phyloP scores from a whole-genome alignment of 306 rosid species.

The barrel medic (Medicago truncatula) region DNA sequence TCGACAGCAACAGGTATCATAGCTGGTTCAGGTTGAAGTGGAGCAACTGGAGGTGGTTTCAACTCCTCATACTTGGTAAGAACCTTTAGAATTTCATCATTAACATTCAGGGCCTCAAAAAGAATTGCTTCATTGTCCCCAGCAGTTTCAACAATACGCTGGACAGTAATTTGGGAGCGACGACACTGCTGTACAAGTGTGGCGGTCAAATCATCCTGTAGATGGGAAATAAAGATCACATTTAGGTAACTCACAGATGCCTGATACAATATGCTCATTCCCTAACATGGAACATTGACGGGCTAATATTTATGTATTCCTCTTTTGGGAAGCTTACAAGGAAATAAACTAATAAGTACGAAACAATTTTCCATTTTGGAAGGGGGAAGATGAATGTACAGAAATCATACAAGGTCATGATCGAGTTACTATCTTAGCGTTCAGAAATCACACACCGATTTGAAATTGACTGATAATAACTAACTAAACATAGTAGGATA shows the following conservation, averaged over 20 bases:
- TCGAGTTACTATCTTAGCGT: neutral
- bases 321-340: constrained; percentile 8
- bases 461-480: neutral
- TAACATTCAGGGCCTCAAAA: constrained; percentile 92
- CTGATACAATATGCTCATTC: constrained; percentile 31
- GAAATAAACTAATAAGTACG: neutral
- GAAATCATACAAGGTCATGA: constrained; percentile 4
- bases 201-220: constrained; percentile 92
- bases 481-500: neutral
- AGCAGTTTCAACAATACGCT: constrained; percentile 76
- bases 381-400: constrained; percentile 12
- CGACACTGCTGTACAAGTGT: constrained; percentile 93
- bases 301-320: constrained; percentile 4
- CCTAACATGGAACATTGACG: neutral
- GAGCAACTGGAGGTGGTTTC: constrained; percentile 57
- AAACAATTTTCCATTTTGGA: neutral
- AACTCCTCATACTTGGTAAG: constrained; percentile 80
- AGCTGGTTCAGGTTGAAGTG: constrained; percentile 82
- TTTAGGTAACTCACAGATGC: constrained; percentile 24
- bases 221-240: constrained; percentile 3
- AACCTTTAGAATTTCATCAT: constrained; percentile 90
- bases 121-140: constrained; percentile 95
- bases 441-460: constrained; percentile 7
- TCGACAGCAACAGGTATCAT: constrained; percentile 97
- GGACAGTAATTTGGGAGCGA: constrained; percentile 68